phyloP scores from a whole-genome alignment of 208 protist genomes.

The Plasmodiophora brassicae region DNA sequence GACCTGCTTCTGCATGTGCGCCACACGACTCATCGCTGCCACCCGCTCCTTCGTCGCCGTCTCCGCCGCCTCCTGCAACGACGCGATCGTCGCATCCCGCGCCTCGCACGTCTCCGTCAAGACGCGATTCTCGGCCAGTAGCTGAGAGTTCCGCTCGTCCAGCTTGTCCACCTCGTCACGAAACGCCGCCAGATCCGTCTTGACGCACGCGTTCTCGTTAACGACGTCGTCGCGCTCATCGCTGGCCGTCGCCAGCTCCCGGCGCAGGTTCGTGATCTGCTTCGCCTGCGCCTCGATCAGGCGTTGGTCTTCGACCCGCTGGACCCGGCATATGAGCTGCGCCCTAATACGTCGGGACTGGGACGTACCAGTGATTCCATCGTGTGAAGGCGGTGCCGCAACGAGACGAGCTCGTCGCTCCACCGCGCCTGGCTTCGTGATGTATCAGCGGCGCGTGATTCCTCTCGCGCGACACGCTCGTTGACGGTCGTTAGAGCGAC shows the following conservation, averaged over 20 bases:
- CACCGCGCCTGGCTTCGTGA: neutral
- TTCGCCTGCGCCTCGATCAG: neutral
- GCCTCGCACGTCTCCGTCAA: neutral
- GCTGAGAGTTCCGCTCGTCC: neutral
- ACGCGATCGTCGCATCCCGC: neutral
- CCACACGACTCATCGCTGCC: neutral
- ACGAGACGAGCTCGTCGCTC: conserved; percentile 4
- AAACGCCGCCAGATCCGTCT: neutral
- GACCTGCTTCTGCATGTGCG: neutral
- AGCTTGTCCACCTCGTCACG: neutral
- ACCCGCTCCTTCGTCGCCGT: neutral
- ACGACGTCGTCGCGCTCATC: neutral
- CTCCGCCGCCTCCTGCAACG: neutral
- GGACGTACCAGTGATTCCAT: no score
- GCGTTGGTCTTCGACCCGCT: neutral
- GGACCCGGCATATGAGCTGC: no score
- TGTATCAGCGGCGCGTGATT: neutral
- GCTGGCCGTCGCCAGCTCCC: neutral
- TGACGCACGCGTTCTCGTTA: neutral
- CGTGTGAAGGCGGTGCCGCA: neutral
- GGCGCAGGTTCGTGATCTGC: neutral
- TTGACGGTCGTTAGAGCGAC: neutral
- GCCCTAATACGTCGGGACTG: no score
- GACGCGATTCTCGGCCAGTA: neutral
- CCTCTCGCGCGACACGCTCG: neutral